Base-by-base conservation (phyloP, 192 early-diverging fungal species). In the Spizellomyces sp. region DNA sequence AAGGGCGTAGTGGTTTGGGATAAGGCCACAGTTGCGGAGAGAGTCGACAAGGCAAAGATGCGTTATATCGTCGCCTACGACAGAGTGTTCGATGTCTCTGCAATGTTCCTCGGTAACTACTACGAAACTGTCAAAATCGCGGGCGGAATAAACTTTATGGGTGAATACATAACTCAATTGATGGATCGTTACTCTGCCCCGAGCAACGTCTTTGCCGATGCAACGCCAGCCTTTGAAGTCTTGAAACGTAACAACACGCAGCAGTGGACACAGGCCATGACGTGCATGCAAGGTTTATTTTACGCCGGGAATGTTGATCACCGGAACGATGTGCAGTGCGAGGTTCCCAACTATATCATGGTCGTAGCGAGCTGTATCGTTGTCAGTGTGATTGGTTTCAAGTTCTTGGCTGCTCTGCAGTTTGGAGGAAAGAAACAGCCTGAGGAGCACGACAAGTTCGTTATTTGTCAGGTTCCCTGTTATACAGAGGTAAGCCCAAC, bases 401-500 rank as follows among this genome's bases (percentile, higher is more conserved):
- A 87, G 73, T 88, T 88, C 75, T 75, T 88, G 58, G 83, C 87
- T 27, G 87, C 87, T 6, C 54, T 88, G 62, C 85, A 85, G 70
- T 83, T 83, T 66, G 76, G 78, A 48, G 71, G 71, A 9, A 76
- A 78, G 58, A 19, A 87, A 42, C 85, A 86, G 65, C 92, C 93
- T 4, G 95, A 96, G 67, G 90, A 94, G 77, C 89, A 90, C 61
- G 94, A 98, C 83, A 96, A 95, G 84, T 96, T 96, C 84, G 90
- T 96, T 64, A 95, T 98, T 77, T 91, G 90, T 66, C 91, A 94
- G 74, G 95, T 98, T 45, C 94, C 96, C 47, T 98, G 96, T 83
- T 99, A 99, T 80, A 98, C 96, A 9, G 98, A 99, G 27, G 27
- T 36, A 36, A 36, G 27, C 27, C 3, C 27, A 36, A 36, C 27